phyloP scores from a whole-genome alignment of 2,329 filamentous ascomycete genomes.

The Xylariaceae sp. region DNA sequence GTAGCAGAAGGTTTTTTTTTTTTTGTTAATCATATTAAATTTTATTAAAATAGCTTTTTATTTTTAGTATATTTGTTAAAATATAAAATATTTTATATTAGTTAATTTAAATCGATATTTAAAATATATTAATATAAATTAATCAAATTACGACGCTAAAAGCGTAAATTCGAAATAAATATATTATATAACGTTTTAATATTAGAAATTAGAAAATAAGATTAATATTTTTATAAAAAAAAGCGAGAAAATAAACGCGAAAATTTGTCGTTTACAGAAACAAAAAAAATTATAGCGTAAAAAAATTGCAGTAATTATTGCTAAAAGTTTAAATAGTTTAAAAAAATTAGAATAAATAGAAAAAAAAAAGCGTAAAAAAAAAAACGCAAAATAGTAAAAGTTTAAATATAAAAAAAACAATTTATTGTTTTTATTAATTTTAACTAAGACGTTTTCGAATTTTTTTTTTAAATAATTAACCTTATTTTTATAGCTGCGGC shows the following conservation, averaged over 20 bases:
- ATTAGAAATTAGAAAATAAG: background rate
- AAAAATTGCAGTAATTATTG: background rate
- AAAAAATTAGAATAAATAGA: background rate
- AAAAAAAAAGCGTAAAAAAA: background rate
- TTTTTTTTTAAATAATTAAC: background rate
- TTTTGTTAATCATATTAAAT: background rate
- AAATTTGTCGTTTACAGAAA: background rate
- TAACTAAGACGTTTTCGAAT: background rate
- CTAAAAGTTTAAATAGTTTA: background rate
- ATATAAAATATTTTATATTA: background rate
- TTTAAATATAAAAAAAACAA: background rate
- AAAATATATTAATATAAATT: background rate
- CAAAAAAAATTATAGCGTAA: background rate
- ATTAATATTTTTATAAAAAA: background rate
- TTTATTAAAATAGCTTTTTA: background rate
- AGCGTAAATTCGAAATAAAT: background rate
- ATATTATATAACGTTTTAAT: background rate
- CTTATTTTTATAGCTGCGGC: background rate
- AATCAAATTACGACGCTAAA: background rate
- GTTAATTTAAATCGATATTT: background rate
- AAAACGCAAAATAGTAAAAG: background rate
- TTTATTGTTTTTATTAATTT: background rate
- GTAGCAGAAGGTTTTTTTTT: background rate
- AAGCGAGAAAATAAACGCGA: background rate
- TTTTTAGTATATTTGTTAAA: background rate